Conservation (phyloP, 164 flowering plant species). For the Vitis labrusca region DNA sequence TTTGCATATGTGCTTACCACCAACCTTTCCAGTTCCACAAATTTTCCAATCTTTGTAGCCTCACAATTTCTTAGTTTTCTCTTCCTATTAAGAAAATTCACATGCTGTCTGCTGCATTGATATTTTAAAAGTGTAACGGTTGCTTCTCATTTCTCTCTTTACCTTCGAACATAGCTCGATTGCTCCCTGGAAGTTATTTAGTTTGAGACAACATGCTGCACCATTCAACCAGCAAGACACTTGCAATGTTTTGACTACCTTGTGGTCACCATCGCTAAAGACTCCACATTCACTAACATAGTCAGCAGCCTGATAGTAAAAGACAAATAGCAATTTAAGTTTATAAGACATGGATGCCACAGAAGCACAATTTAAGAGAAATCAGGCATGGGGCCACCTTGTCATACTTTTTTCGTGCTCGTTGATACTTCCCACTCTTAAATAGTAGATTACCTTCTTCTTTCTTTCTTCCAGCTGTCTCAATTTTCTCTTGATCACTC, state of each 20-base stretch:
- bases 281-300: conserved; percentile 49
- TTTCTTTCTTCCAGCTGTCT: conserved; percentile 63
- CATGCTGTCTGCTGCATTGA: neutral
- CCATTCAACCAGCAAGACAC: conserved; percentile 71
- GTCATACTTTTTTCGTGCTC: conserved; percentile 59
- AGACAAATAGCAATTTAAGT: conserved; percentile 5
- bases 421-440: conserved; percentile 55
- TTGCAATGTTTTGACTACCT: conserved; percentile 43
- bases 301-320: conserved; percentile 47
- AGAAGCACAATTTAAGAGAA: neutral
- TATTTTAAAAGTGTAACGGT: neutral
- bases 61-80: neutral
- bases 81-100: neutral
- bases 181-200: conserved; percentile 50
- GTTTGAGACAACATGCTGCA: conserved; percentile 72
- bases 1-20: neutral
- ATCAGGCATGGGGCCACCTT: conserved; percentile 34
- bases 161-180: conserved; percentile 75
- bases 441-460: conserved; percentile 71
- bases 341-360: neutral
- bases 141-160: neutral
- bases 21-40: neutral
- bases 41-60: too few species aligned
- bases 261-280: conserved; percentile 48
- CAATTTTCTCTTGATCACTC: conserved; percentile 54